Evolutionary conservation across 331 rosid species (phyloP).

Genomic region (Pyracantha coccinea): DNA sequence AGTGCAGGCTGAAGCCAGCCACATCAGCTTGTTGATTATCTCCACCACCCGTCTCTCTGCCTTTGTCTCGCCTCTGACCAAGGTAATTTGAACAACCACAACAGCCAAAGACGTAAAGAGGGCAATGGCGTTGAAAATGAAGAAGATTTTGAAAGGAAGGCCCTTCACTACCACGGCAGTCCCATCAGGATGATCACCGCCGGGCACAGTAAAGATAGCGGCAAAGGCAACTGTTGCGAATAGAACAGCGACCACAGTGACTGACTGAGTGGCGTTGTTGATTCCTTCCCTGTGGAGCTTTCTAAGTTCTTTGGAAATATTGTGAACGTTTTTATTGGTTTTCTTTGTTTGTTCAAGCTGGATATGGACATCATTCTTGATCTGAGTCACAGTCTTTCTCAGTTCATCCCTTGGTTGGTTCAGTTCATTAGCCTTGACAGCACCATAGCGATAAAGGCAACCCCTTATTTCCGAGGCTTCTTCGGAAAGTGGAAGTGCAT

Average conservation of each 20-base stretch:
- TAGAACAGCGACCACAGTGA: slow-evolving; percentile 98
- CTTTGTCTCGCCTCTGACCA: slow-evolving; percentile 96
- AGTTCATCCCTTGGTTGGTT: slow-evolving; percentile 98
- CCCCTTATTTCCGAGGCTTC: slow-evolving; percentile 71
- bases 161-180: slow-evolving; percentile 51
- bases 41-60: slow-evolving; percentile 83
- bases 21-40: slow-evolving; percentile 91
- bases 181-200: slow-evolving; percentile 59
- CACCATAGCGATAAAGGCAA: slow-evolving; percentile 57
- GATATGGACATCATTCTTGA: slow-evolving; percentile 92
- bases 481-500: slow-evolving; percentile 80
- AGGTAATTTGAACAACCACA: slow-evolving; percentile 96
- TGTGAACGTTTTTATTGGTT: slow-evolving; percentile 92
- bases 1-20: slow-evolving; percentile 94
- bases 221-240: slow-evolving; percentile 99
- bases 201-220: slow-evolving; percentile 93
- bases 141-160: slow-evolving; percentile 75
- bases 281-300: slow-evolving; percentile 99
- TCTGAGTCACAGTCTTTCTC: slow-evolving; percentile 94
- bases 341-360: slow-evolving; percentile 95
- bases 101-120: slow-evolving; percentile 97
- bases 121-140: slow-evolving; percentile 81
- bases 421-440: slow-evolving; percentile 89
- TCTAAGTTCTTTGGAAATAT: slow-evolving; percentile 94
- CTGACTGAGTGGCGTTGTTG: slow-evolving; percentile 94